These are phyloP conservation scores for Schoenoplectus tabernaemontani DNA, from an alignment of 202 grass and related monocot genomes.

Conservation along the genomic window DNA sequence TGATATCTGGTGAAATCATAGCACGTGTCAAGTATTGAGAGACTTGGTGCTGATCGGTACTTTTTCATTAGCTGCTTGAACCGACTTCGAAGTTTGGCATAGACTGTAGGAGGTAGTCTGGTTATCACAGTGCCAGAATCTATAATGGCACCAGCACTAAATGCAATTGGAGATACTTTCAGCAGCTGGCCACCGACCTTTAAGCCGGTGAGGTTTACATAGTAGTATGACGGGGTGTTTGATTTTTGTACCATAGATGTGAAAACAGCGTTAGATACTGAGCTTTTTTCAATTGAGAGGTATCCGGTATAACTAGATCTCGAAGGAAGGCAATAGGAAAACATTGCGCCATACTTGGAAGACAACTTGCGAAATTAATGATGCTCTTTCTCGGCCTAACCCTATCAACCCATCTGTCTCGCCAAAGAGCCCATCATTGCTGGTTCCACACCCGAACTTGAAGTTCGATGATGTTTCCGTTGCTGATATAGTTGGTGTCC, in stretches of 20 bases:
- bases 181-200: constrained; percentile 41
- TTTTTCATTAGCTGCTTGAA: constrained; percentile 38
- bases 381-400: constrained; percentile 51
- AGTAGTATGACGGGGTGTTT: constrained; percentile 54
- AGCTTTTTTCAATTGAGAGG: constrained; percentile 32
- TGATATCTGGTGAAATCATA: constrained; percentile 51
- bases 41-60: constrained; percentile 37
- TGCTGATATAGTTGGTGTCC: constrained; percentile 40
- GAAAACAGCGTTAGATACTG: constrained; percentile 32
- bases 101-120: constrained; percentile 43
- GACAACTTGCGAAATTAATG: constrained; percentile 53
- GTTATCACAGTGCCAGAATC: constrained; percentile 94
- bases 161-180: constrained; percentile 10
- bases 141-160: constrained; percentile 40
- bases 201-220: constrained; percentile 38
- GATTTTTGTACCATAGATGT: constrained; percentile 35
- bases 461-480: constrained; percentile 31
- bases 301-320: constrained; percentile 35
- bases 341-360: constrained; percentile 37
- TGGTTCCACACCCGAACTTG: constrained; percentile 64
- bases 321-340: constrained; percentile 85
- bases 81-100: constrained; percentile 30
- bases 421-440: constrained; percentile 49
- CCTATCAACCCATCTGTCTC: constrained; percentile 52
- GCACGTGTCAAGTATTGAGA: constrained; percentile 83